Evolutionary conservation across 352 stramenopile species (phyloP).

Genomic region (Globisporangium cystogenes): DNA sequence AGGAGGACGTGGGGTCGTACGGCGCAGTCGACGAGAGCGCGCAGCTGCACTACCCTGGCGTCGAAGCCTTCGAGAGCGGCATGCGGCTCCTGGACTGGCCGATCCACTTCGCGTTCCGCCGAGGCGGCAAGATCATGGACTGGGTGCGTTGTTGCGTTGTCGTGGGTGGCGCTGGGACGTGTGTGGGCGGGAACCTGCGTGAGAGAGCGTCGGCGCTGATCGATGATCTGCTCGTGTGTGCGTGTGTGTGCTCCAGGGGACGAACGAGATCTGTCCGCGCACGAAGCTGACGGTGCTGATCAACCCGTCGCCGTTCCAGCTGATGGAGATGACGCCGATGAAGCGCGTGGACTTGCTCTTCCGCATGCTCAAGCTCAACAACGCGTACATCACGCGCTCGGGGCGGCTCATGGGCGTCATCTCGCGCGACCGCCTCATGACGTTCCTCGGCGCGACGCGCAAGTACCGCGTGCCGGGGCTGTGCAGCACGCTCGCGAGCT

Average conservation of each 20-base stretch:
- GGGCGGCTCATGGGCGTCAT: conserved; percentile 76
- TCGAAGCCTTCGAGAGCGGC: conserved; percentile 11
- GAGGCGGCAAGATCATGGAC: conserved; percentile 71
- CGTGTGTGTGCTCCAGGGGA: conserved; percentile 26
- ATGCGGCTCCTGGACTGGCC: conserved; percentile 34
- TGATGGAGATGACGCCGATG: conserved; percentile 85
- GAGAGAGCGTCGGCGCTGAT: no score
- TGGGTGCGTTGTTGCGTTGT: conserved; percentile 27
- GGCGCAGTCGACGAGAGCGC: conserved; percentile 2
- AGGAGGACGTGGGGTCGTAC: conserved; percentile 4
- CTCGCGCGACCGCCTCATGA: conserved; percentile 73
- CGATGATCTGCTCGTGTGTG: no score
- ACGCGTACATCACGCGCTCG: conserved; percentile 81
- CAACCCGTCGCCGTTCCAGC: conserved; percentile 71
- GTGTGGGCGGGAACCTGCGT: no score
- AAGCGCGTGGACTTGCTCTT: conserved; percentile 81
- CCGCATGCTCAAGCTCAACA: conserved; percentile 88
- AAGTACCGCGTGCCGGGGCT: conserved; percentile 58
- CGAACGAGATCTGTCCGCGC: conserved; percentile 51
- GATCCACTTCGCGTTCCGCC: conserved; percentile 65
- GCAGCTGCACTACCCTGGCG: conserved; percentile 8
- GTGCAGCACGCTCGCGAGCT: conserved; percentile 31
- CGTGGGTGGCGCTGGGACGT: not conserved
- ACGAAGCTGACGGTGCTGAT: conserved; percentile 72
- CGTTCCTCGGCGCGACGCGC: conserved; percentile 62